phyloP scores from a whole-genome alignment of 768 basidiomycete species.

The Nidularia sp. region DNA sequence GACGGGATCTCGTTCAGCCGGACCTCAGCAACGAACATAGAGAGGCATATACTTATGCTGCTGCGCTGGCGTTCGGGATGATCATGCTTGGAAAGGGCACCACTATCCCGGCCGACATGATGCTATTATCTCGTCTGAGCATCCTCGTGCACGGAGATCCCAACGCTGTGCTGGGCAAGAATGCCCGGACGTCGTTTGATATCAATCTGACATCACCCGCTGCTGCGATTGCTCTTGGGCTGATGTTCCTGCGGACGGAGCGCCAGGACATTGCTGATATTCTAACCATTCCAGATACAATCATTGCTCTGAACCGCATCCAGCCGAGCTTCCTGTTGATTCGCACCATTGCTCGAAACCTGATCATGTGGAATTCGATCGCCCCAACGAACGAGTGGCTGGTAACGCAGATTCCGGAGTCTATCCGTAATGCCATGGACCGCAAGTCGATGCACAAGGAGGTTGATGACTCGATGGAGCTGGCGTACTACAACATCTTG shows the following conservation, averaged over 20 bases:
- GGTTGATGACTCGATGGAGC: slow-evolving; percentile 70
- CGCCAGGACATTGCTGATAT: slow-evolving; percentile 85
- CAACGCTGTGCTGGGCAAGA: slow-evolving; percentile 31
- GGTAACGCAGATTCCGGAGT: slow-evolving; percentile 59
- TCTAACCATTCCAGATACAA: slow-evolving; percentile 77
- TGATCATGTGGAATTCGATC: slow-evolving; percentile 88
- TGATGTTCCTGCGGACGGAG: slow-evolving; percentile 90
- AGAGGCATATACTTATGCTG: slow-evolving; percentile 87
- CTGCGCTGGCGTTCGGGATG: slow-evolving; percentile 91
- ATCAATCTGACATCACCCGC: slow-evolving; percentile 89
- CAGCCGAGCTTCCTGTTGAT: slow-evolving; percentile 86
- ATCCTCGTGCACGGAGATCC: slow-evolving; percentile 76
- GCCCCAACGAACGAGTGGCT: slow-evolving; percentile 74
- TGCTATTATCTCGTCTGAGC: slow-evolving; percentile 63
- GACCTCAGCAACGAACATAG: slow-evolving; percentile 86
- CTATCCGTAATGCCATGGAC: slow-evolving; percentile 61
- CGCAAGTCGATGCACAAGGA: slow-evolving; percentile 39
- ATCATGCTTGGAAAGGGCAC: slow-evolving; percentile 91
- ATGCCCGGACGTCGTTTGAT: slow-evolving; percentile 56
- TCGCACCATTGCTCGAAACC: slow-evolving; percentile 67
- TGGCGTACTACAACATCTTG: slow-evolving; percentile 89
- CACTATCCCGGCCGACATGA: slow-evolving; percentile 71
- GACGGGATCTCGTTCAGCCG: slow-evolving; percentile 71
- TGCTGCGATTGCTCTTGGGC: slow-evolving; percentile 81
- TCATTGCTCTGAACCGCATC: slow-evolving; percentile 75